Evolutionary conservation across 2,329 filamentous ascomycete species (phyloP).

Genomic region (Dactylellina sp.): DNA sequence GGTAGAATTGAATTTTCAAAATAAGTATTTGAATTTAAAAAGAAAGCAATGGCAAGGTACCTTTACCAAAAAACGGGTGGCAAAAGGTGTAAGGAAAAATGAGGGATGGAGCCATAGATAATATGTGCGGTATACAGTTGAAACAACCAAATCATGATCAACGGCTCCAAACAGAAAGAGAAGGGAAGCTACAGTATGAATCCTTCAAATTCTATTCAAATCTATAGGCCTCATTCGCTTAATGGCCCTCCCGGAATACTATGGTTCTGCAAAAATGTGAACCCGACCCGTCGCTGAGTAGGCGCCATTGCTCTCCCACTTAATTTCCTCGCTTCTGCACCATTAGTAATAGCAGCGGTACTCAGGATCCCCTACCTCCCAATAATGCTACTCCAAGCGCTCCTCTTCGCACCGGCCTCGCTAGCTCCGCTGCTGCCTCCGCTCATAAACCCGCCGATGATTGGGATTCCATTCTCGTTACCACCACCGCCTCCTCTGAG

Average conservation of each 20-base stretch:
- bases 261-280: constrained; percentile 9
- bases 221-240: not conserved
- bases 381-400: constrained; percentile 45
- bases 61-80: too few species aligned
- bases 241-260: not conserved
- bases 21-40: not conserved
- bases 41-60: not conserved
- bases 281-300: constrained; percentile 17
- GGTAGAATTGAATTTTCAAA: not conserved
- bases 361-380: constrained; percentile 39
- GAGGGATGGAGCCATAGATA: too few species aligned
- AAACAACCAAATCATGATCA: not conserved
- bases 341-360: constrained; percentile 2
- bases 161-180: too few species aligned
- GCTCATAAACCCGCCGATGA: constrained; percentile 44
- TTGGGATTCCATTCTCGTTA: constrained; percentile 62
- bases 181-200: too few species aligned
- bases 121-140: too few species aligned
- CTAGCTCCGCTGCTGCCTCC: constrained; percentile 29
- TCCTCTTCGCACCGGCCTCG: constrained; percentile 33
- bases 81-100: too few species aligned
- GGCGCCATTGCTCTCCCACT: not conserved
- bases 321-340: not conserved
- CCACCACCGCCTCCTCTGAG: constrained; percentile 73
- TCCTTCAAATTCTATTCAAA: not conserved